These are phyloP conservation scores for Rhizomucor miehei DNA, from an alignment of 371 early-diverging fungal genomes.

Conservation along the genomic window DNA sequence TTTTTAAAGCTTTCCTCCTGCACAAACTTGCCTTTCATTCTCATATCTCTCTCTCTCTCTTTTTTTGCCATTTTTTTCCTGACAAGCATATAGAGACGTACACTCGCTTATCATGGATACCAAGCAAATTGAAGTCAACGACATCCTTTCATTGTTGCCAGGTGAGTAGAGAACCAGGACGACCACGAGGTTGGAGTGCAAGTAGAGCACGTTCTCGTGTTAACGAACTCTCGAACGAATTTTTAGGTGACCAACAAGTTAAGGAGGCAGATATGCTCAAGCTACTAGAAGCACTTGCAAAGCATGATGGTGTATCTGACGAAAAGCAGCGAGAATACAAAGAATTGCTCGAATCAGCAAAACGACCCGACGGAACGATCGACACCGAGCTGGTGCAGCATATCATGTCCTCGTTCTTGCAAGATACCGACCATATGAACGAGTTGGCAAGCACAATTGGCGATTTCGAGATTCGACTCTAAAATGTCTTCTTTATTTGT, in stretches of 20 bases:
- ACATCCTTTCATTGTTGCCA: too few relatives aligned
- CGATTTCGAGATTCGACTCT: constrained; percentile 17
- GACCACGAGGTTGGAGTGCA: too few relatives aligned
- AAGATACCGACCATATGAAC: constrained; percentile 12
- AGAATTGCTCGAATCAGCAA: constrained; percentile 12
- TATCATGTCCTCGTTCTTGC: constrained; percentile 9
- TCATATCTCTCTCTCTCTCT: too few relatives aligned
- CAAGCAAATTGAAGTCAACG: too few relatives aligned
- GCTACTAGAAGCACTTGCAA: constrained; percentile 11
- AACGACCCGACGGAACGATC: constrained; percentile 6
- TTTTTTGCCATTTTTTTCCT: too few relatives aligned
- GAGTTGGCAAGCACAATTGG: constrained; percentile 17
- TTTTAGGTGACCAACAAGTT: constrained; percentile 7
- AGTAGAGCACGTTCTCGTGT: too few relatives aligned
- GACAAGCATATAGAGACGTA: too few relatives aligned
- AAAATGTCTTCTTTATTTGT: constrained; percentile 1
- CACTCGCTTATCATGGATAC: too few relatives aligned
- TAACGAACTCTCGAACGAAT: too few relatives aligned
- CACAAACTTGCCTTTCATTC: too few relatives aligned
- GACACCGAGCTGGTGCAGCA: constrained; percentile 12
- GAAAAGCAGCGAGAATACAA: constrained; percentile 4
- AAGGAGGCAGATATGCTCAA: constrained; percentile 13
- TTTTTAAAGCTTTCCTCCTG: too few relatives aligned
- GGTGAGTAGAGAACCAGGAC: too few relatives aligned
- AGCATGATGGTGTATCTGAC: constrained; percentile 4